A percentile compares a stretch with the other conserved stretches of the same genome.
These are phyloP conservation scores for Amanita rubescens DNA, from an alignment of 768 basidiomycete genomes.

Conservation along the genomic window DNA sequence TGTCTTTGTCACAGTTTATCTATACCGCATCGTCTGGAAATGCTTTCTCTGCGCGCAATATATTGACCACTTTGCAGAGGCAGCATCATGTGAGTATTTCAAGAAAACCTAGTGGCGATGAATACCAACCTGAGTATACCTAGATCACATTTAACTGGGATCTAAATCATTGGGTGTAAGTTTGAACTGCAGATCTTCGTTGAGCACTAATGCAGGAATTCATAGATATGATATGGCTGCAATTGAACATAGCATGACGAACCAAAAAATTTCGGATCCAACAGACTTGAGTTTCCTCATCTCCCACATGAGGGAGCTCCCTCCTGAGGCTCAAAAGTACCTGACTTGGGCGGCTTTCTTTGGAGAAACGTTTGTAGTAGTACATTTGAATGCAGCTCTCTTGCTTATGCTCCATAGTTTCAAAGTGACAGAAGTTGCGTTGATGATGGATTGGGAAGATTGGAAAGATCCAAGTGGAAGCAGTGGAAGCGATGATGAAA, in stretches of 20 bases:
- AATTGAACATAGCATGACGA: constrained; percentile 48
- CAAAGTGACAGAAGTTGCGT: constrained; percentile 64
- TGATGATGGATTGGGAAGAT: constrained; percentile 71
- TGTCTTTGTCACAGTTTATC: constrained; percentile 46
- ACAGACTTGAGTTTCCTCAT: constrained; percentile 56
- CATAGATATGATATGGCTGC: constrained; percentile 46
- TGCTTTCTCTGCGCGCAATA: constrained; percentile 60
- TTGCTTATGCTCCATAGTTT: constrained; percentile 34
- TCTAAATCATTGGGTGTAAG: constrained; percentile 59
- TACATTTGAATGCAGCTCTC: not conserved
- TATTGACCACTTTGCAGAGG: constrained; percentile 55
- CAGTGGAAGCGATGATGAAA: constrained; percentile 45
- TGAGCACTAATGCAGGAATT: constrained; percentile 1
- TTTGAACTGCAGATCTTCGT: constrained; percentile 6
- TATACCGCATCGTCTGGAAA: constrained; percentile 57
- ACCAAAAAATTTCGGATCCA: constrained; percentile 49
- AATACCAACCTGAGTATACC: not conserved
- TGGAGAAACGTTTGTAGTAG: constrained; percentile 50
- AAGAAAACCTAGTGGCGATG: not conserved
- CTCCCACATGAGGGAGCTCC: constrained; percentile 50
- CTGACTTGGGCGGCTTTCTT: constrained; percentile 69
- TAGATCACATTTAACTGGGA: constrained; percentile 65
- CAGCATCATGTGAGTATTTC: constrained; percentile 45
- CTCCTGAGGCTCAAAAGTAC: constrained; percentile 58
- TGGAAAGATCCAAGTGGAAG: constrained; percentile 56